phyloP scores from a whole-genome alignment of 108 stramenopile species.

The Fistulifera solaris region DNA sequence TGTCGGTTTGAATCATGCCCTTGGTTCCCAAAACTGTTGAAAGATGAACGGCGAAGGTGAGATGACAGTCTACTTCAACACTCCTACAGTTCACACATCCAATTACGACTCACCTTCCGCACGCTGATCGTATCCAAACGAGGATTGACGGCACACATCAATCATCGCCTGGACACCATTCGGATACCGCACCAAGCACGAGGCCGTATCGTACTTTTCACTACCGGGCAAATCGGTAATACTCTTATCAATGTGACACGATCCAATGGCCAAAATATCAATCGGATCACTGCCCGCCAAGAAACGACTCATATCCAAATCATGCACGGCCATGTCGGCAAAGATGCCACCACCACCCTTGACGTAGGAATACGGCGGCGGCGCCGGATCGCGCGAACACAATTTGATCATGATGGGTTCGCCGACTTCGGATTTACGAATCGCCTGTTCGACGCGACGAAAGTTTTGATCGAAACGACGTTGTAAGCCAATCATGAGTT shows the following conservation, averaged over 20 bases:
- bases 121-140: constrained; percentile 95
- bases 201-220: constrained; percentile 90
- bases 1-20: constrained; percentile 95
- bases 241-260: constrained; percentile 89
- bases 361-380: constrained; percentile 91
- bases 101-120: constrained; percentile 60
- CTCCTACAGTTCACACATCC: no score
- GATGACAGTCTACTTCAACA: no score
- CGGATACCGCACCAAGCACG: constrained; percentile 85
- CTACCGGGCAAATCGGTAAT: constrained; percentile 79
- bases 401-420: constrained; percentile 86
- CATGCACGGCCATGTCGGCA: constrained; percentile 97
- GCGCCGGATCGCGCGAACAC: constrained; percentile 88
- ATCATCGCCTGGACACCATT: constrained; percentile 84
- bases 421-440: constrained; percentile 80
- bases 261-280: constrained; percentile 82
- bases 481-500: constrained; percentile 92
- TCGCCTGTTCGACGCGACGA: constrained; percentile 73
- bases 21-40: constrained; percentile 70
- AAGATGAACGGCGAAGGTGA: no score
- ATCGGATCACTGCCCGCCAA: constrained; percentile 86
- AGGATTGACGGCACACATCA: constrained; percentile 93
- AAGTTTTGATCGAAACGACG: constrained; percentile 94
- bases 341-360: constrained; percentile 95
- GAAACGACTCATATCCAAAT: constrained; percentile 94